Base-by-base conservation (phyloP, 139 green algal species). In the Axilococcus clingmanii region DNA sequence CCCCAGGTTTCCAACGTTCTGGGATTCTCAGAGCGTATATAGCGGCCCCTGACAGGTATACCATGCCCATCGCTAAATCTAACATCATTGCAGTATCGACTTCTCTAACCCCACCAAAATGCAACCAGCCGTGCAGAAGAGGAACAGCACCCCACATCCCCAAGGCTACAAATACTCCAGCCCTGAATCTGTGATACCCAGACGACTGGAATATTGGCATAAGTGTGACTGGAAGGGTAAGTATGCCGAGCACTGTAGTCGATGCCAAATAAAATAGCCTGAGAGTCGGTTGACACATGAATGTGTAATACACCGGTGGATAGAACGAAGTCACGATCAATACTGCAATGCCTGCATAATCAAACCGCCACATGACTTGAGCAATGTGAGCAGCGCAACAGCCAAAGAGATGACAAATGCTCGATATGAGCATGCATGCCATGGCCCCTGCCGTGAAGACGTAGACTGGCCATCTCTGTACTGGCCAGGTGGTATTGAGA, bases 321-420 rank as follows among this genome's bases (percentile, higher is more conserved):
- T 82, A 88, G 63, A 96, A 96, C n/a, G 89, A 97, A 4, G 78
- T 61, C 14, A 95, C 85, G 47, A 98, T 95, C 12, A 97, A 77
- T 15, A 89, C 65, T 2, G 79, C 81, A 17, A 97, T 97, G 24
- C 90, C 86, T 4, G 78, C 78, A 48, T 97, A 97, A 69, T 97
- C 90, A 55, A 97, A 82, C 0, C 80, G 59, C 86, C 84, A 94
- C 24, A 95, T 71, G 14, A 80, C 45, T 27, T 61, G 42, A 4
- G 66, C 48, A 9, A 87, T 50, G 56, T 93, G 76, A 15, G 38
- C 47, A 17, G 79, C 61, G 62, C 84, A 92, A 70, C 87, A 96
- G 25, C 70, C 78, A 17, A 97, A 79, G 5, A 96, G 69, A 70
- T 97, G 90, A 67, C 86, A 94, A 2, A 82, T 34, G 25, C 67